These are phyloP conservation scores for Brassica juncea DNA, from an alignment of 345 rosid genomes.

Conservation along the genomic window DNA sequence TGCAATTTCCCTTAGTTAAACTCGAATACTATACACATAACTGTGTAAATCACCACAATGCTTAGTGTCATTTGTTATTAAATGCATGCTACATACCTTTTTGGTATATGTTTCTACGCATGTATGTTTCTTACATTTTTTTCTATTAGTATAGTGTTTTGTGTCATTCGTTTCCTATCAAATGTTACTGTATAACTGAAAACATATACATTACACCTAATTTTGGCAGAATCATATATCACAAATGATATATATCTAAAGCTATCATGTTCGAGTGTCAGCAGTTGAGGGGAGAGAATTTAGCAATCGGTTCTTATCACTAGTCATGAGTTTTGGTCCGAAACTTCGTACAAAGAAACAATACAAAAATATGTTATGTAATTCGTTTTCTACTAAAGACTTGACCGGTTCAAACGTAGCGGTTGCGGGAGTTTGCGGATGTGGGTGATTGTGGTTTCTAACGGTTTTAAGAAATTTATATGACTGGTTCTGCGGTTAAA, in stretches of 20 bases:
- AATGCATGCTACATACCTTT: not conserved
- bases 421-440: no score
- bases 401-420: no score
- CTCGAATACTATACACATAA: not conserved
- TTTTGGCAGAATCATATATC: not conserved
- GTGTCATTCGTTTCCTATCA: not conserved
- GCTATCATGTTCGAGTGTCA: no score
- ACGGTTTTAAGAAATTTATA: no score
- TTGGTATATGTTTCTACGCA: not conserved
- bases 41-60: not conserved
- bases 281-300: no score
- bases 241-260: not conserved
- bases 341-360: no score
- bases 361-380: not conserved
- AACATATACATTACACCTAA: not conserved
- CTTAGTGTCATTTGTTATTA: not conserved
- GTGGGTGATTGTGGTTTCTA: no score
- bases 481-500: no score
- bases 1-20: not conserved
- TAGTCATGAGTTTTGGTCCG: no score
- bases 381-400: no score
- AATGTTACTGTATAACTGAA: not conserved
- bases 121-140: not conserved
- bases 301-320: no score
- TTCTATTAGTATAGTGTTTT: not conserved